These are phyloP conservation scores for Fusarium mangiferae DNA, from an alignment of 2,329 filamentous ascomycete genomes.

Conservation along the genomic window DNA sequence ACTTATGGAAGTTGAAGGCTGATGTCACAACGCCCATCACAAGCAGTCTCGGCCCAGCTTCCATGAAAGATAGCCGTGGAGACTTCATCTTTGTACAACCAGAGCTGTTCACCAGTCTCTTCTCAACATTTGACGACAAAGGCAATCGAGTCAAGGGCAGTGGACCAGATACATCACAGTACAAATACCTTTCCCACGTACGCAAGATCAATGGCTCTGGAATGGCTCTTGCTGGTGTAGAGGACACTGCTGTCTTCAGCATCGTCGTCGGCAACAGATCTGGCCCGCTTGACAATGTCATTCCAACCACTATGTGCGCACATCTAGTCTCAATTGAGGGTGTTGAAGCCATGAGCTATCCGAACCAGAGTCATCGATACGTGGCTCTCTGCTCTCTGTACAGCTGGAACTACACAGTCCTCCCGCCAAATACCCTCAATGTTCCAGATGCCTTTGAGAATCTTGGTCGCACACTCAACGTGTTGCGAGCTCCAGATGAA, in stretches of 20 bases:
- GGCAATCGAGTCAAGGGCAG: neutral
- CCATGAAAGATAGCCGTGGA: neutral
- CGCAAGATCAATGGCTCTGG: slow-evolving; percentile 53
- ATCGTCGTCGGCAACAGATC: slow-evolving; percentile 50
- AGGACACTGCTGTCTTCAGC: slow-evolving; percentile 45
- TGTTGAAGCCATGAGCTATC: slow-evolving; percentile 45
- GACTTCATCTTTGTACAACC: slow-evolving; percentile 47
- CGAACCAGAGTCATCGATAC: slow-evolving; percentile 5
- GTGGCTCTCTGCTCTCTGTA: slow-evolving; percentile 52
- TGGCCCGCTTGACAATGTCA: slow-evolving; percentile 44
- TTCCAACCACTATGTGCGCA: slow-evolving; percentile 44
- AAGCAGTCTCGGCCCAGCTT: neutral
- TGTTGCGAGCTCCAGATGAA: slow-evolving; percentile 14
- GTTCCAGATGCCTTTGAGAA: slow-evolving; percentile 47
- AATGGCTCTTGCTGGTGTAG: slow-evolving; percentile 50
- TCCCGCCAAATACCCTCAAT: slow-evolving; percentile 49
- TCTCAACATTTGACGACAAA: slow-evolving; percentile 8
- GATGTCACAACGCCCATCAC: neutral
- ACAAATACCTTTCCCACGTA: slow-evolving; percentile 52
- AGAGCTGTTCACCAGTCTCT: slow-evolving; percentile 43
- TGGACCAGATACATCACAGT: slow-evolving; percentile 33
- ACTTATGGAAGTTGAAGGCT: neutral
- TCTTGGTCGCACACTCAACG: slow-evolving; percentile 30
- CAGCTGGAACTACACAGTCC: slow-evolving; percentile 54
- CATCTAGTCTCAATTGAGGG: slow-evolving; percentile 54